Evolutionary conservation across 257 asterid species (phyloP), one percentile per base, ranked within the genome.

Genomic region (Linderniella brevidens): DNA sequence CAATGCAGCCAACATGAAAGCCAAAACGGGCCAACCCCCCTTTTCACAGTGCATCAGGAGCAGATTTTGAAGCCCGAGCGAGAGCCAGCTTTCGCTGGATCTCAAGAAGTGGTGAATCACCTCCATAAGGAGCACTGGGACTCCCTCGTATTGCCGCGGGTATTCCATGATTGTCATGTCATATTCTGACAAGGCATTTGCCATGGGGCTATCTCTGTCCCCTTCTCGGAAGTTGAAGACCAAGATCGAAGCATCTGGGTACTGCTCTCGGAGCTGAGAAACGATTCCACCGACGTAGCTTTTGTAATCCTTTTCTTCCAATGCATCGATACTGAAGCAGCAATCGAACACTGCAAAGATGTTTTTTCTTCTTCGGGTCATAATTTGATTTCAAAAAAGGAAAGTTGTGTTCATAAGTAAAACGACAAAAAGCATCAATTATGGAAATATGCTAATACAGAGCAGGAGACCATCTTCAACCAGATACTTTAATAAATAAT

Each of bases 11-110:
- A 90, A 96, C 94, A 85, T 85, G 44, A 90, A 90, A 10, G 96
- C 96, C 42, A 90, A 92, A 56, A 82, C 86, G n/a, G 96, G 92
- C 96, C 99, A 90, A 47, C 99, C 96, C 62, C 99, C 99, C 57
- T 93, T 71, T 69, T 86, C 96, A 42, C 99, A 90, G 63, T 85
- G 93, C 96, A 86, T 79, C 66, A 90, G 64, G 48, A 90, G 85
- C 57, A 90, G 94, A 32, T 90, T 90, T 57, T 86, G 99, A 59
- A 85, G 99, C 57, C 99, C 96, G 48, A 90, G 80, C 4, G 99
- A 90, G 62, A 90, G 68, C 99, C 99, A 90, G 65, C 94, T 90
- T 83, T 90, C 96, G 62, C 96, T 90, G n/a, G 99, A 90, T 48
- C 96, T 75, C 62, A 90, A 58, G 68, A 85, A 90, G 64, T 90